Evolutionary conservation across 2,329 filamentous ascomycete genomes (phyloP), one percentile per base, ranked within the genome.

Genomic region (Exophiala alcalophila): DNA sequence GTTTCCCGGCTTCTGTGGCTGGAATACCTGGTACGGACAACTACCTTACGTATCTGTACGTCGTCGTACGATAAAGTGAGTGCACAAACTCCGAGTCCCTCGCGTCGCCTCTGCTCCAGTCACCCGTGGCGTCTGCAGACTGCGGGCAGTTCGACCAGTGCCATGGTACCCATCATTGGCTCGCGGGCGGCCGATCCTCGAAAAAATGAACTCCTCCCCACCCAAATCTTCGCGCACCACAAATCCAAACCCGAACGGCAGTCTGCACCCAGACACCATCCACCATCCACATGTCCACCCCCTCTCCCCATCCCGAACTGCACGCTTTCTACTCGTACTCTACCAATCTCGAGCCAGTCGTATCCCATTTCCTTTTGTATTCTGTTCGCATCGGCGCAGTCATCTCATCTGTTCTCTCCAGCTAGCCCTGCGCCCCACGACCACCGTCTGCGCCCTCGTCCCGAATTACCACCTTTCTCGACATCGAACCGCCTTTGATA

Each of bases 191-290:
- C 44, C 47, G 50, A 53, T 51, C 44, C 44, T 45, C 40, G 30
- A 50, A 51, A 52, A 53, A 50, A 48, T 42, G 31, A 34, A 39
- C 40, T 43, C 47, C 52, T 52, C 44, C 48, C 50, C 52, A 49
- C 28, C 40, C 36, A 25, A 40, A 39, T 34, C 11, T 47, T 30
- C 45, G 28, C 49, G 36, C 36, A 31, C 36, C 43, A 24, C 25
- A 46, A 36, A 25, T 30, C 11, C 40, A 27, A 25, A 37, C 40
- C 40, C 36, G 33, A 35, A 45, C 23, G n/a, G n/a, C 37, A 26
- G 36, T 31, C 36, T 40, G 44, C 16, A 19, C 37, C 35, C 30
- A 48, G 31, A 42, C 40, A 50, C 47, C 47, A n/a, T n/a, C n/a
- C n/a, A n/a, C n/a, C n/a, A n/a, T n/a, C n/a, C n/a, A 39, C 40